phyloP scores from a whole-genome alignment of 257 asterid genomes.

The Solanum sejunctum region DNA sequence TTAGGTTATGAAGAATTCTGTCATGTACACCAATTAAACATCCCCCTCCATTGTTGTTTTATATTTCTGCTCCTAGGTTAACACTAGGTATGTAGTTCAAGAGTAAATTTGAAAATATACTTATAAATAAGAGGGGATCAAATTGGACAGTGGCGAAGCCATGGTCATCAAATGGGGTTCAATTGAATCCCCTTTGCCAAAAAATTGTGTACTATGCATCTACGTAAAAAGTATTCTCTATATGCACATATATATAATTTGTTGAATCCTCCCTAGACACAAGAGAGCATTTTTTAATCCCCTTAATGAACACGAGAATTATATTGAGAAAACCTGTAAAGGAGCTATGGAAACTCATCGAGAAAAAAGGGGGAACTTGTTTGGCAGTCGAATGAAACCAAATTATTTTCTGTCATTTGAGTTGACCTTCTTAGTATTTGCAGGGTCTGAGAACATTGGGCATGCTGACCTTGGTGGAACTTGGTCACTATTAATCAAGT shows the following conservation, averaged over 20 bases:
- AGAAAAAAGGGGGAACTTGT: background rate
- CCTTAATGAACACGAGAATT: background rate
- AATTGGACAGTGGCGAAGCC: background rate
- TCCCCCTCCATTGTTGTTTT: background rate
- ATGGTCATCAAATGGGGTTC: background rate
- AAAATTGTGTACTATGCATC: background rate
- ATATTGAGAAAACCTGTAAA: background rate
- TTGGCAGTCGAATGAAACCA: background rate
- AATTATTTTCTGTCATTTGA: background rate
- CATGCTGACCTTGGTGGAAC: background rate
- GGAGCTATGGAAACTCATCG: background rate
- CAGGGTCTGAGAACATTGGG: background rate
- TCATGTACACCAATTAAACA: background rate
- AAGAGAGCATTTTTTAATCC: background rate
- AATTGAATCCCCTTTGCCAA: background rate
- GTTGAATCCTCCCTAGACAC: background rate
- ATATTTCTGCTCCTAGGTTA: background rate
- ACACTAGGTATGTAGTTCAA: background rate
- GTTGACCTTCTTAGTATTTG: background rate
- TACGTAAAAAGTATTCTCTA: background rate
- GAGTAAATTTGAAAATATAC: background rate
- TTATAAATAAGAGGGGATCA: background rate
- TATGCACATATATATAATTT: background rate
- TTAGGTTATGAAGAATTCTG: background rate
- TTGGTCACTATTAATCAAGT: background rate